Evolutionary conservation across 2,329 filamentous ascomycete genomes (phyloP), one percentile per base, ranked within the genome.

Genomic region (Ascochyta rabiei): DNA sequence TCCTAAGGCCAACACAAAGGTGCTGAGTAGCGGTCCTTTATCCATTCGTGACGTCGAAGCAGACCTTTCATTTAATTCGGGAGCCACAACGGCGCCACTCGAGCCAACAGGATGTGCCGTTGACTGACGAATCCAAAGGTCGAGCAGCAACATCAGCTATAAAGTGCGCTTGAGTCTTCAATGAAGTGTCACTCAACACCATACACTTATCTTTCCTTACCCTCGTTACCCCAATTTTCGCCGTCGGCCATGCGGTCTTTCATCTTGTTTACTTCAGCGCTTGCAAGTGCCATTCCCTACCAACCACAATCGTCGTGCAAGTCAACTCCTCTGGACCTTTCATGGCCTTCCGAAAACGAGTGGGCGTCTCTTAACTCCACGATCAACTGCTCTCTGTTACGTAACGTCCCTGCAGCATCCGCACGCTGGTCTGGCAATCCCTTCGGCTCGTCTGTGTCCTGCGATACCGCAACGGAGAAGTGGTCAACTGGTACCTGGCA

Each of bases 401-500:
- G 63, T 1, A 72, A 71, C 3, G 59, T 72, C 2, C 72, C 72
- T 13, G 41, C 34, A 19, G 48, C 48, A 24, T 51, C 48, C 4
- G 24, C 41, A 12, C 45, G 48, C 26, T 76, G 67, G 43, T 24
- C 60, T 3, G 64, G 57, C 5, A 71, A 69, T 21, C 61, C 66
- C 2, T 73, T 72, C 31, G 18, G 48, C 1, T 72, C 71, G 4
- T 4, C 60, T 1, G 26, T 62, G 3, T 52, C 60, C 6, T 76
- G 73, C 45, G 58, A 58, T 0, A 46, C 41, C 0, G 67, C 72
- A 6, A 52, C 62, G 6, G 30, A 59, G 0, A 60, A 72, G 30
- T 76, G 73, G 74, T 53, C 53, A 0, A 69, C 65, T 12, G 63
- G 64, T 0, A 45, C 57, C 4, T 75, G 69, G 53, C 73, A 75